Percentiles rank a stretch among this genome's conserved stretches.
Evolutionary conservation across 257 asterid genomes (phyloP).

Genomic region (Pogostemon cablin): DNA sequence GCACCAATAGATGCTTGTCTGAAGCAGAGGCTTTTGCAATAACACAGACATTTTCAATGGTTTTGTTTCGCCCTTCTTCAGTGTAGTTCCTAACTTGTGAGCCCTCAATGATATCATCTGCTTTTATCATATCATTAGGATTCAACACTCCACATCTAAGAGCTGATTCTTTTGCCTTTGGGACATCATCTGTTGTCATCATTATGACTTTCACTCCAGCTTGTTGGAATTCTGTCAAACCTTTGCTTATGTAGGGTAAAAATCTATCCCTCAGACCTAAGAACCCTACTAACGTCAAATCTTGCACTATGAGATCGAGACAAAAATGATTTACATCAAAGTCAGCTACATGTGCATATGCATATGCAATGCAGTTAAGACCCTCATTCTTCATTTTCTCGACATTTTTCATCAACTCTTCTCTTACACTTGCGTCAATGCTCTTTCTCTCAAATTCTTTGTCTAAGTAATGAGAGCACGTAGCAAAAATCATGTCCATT

Average conservation of each 20-base stretch:
- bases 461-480: constrained; percentile 19
- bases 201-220: constrained; percentile 27
- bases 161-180: constrained; percentile 21
- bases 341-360: constrained; percentile 15
- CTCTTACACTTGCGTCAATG: neutral
- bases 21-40: constrained; percentile 14
- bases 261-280: neutral
- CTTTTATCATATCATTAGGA: neutral
- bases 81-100: neutral
- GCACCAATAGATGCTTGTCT: constrained; percentile 19
- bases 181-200: constrained; percentile 28
- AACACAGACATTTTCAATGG: neutral
- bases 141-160: neutral
- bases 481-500: constrained; percentile 8
- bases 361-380: constrained; percentile 25
- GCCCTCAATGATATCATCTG: constrained; percentile 12
- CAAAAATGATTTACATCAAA: neutral
- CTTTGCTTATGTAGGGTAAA: constrained; percentile 4
- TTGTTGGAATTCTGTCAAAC: constrained; percentile 23
- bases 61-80: constrained; percentile 1
- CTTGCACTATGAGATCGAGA: neutral
- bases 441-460: neutral
- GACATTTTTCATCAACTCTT: neutral
- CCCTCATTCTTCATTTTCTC: constrained; percentile 9
- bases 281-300: constrained; percentile 20